Percentiles rank a stretch among this genome's conserved stretches.
phyloP scores from a whole-genome alignment of 768 basidiomycete genomes.

The Lactarius sp. region DNA sequence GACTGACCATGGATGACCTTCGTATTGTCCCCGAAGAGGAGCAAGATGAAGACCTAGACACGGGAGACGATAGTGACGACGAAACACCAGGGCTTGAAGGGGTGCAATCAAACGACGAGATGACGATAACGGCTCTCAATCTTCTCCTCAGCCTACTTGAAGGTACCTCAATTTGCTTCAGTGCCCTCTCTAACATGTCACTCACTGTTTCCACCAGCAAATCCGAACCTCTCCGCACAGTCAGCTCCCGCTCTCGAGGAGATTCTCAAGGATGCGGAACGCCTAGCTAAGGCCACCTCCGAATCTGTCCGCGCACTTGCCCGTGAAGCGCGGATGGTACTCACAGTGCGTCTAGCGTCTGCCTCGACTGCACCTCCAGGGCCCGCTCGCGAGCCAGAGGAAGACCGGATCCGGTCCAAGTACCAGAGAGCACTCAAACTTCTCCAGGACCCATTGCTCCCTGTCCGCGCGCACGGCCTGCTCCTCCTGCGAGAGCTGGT shows the following conservation, averaged over 20 bases:
- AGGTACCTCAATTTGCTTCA: constrained; percentile 42
- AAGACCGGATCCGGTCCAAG: constrained; percentile 29
- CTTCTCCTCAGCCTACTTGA: constrained; percentile 81
- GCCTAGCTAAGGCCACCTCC: constrained; percentile 45
- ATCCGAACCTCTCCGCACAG: constrained; percentile 56
- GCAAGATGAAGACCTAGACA: constrained; percentile 32
- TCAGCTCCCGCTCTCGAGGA: constrained; percentile 62
- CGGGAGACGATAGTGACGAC: constrained; percentile 41
- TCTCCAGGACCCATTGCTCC: constrained; percentile 86
- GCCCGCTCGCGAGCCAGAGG: constrained; percentile 46
- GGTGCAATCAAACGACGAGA: constrained; percentile 48
- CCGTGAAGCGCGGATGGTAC: constrained; percentile 76
- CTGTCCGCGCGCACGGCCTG: constrained; percentile 91
- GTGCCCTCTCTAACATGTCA: neutral
- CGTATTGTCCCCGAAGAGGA: constrained; percentile 35
- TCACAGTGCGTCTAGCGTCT: constrained; percentile 74
- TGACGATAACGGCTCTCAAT: constrained; percentile 73
- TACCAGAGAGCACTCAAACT: constrained; percentile 88
- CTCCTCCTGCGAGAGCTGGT: constrained; percentile 78
- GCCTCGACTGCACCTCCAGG: constrained; percentile 37
- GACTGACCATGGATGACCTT: constrained; percentile 35
- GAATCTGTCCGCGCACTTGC: constrained; percentile 52
- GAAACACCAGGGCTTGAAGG: constrained; percentile 45
- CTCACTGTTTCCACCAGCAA: constrained; percentile 31
- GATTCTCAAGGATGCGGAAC: constrained; percentile 63